Evolutionary conservation across 208 protist species (phyloP).

Genomic region (Trypanosoma conorhini): DNA sequence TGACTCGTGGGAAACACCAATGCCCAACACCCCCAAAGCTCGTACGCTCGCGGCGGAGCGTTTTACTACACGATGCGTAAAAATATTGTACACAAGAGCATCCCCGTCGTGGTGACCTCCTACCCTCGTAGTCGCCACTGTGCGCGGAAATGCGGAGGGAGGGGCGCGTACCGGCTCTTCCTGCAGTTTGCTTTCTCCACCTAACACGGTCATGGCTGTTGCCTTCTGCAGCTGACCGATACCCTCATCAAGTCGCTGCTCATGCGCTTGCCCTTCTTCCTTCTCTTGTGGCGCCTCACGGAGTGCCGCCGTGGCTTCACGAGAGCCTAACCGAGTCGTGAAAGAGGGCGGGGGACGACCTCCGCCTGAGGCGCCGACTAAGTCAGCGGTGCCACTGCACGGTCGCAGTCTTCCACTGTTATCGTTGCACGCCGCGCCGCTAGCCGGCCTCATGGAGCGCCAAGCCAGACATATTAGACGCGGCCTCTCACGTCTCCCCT

Average conservation of each 20-base stretch:
- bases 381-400: neutral
- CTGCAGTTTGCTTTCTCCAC: neutral
- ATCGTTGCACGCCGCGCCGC: neutral
- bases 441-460: neutral
- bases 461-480: conserved; percentile 16
- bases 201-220: neutral
- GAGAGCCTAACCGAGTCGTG: neutral
- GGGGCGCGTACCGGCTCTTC: neutral
- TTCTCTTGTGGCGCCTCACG: neutral
- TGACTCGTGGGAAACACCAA: conserved; percentile 44
- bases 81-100: conserved; percentile 76
- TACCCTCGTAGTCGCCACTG: neutral
- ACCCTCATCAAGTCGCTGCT: neutral
- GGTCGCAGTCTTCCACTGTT: neutral
- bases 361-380: conserved; percentile 6
- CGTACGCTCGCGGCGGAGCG: conserved; percentile 44
- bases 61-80: conserved; percentile 76
- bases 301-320: neutral
- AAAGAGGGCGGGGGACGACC: neutral
- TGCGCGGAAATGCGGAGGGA: conserved; percentile 2
- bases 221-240: neutral
- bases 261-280: neutral
- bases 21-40: conserved; percentile 54
- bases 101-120: neutral
- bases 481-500: conserved; percentile 1